Evolutionary conservation across 2,329 filamentous ascomycete genomes (phyloP), one percentile per base, ranked within the genome.

Genomic region (Colletotrichum truncatum): DNA sequence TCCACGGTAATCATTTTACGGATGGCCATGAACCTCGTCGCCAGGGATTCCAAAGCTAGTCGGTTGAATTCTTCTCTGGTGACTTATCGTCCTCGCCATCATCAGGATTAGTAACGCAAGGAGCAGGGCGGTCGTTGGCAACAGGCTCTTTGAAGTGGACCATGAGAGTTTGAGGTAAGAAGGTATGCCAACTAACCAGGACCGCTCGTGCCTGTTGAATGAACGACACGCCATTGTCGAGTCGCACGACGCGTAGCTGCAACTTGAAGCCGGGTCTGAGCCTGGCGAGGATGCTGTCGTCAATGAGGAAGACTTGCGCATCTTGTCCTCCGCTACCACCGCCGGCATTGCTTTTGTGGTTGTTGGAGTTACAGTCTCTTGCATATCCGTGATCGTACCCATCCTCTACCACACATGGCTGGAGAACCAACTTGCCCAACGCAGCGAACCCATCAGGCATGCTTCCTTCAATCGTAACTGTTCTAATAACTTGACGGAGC

Each of bases 81-180:
- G 43, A 49, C 12, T 58, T 30, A 39, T 39, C 45, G 28, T 51
- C 54, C 14, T 18, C 41, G 10, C 32, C 43, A 11, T 45, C 46
- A 10, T 49, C 73, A 2, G 70, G 74, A 52, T 83, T 70, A 10
- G 80, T 70, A 3, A 82, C 75, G 1, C 82, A 86, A 4, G 80
- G 82, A 2, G 81, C 78, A 3, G 81, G 81, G 1, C 84, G 80
- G 12, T 82, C 76, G 26, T 80, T 80, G 1, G 70, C 70, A 3
- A 73, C 73, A 0, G 90, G 89, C 23, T 85, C 77, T 74, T 89
- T 92, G 84, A 87, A 94, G 16, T 82, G 76, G 21, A 82, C 71
- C 89, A 94, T 92, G 68, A 92, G 78, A 69, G 90, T 87, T 73
- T 94, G 93, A 1, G 87, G 84, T 25, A 94, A 78, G 61, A 88